Conservation (phyloP, 2,329 filamentous ascomycete species). For the Fusarium austroafricanum region DNA sequence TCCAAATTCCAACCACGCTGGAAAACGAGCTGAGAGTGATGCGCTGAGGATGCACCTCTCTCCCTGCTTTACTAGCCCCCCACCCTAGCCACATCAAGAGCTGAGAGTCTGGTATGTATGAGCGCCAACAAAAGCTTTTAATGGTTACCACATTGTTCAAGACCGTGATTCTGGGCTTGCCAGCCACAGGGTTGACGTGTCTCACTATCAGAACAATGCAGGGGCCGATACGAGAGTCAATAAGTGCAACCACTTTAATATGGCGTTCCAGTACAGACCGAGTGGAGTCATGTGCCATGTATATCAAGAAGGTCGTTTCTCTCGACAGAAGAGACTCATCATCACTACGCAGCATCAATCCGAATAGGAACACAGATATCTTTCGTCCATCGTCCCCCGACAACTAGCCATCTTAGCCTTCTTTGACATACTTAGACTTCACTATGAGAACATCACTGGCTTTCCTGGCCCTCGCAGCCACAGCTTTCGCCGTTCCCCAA, state of each 20-base stretch:
- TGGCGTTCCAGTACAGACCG: slow-evolving; percentile 27
- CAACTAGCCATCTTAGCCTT: too few relatives aligned
- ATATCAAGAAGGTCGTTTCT: slow-evolving; percentile 36
- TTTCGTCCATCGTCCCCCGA: too few relatives aligned
- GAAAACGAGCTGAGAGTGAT: neutral
- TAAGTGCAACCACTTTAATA: neutral
- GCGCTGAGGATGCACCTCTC: neutral
- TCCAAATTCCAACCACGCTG: slow-evolving; percentile 1
- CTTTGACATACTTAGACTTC: neutral
- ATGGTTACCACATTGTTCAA: slow-evolving; percentile 5
- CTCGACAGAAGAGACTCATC: neutral
- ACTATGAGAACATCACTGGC: slow-evolving; percentile 40
- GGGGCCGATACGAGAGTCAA: slow-evolving; percentile 1
- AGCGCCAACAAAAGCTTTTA: neutral
- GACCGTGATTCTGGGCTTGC: neutral
- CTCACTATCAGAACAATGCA: slow-evolving; percentile 33
- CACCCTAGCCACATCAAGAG: slow-evolving; percentile 12
- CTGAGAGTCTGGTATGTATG: slow-evolving; percentile 4
- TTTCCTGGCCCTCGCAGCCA: slow-evolving; percentile 54
- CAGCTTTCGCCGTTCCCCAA: slow-evolving; percentile 56
- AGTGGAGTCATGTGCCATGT: neutral
- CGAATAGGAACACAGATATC: neutral
- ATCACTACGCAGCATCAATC: neutral
- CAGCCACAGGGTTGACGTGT: slow-evolving; percentile 26
- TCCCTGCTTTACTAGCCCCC: slow-evolving; percentile 19